phyloP scores from a whole-genome alignment of 169 alveolate species.

The Eimeria necatrix region DNA sequence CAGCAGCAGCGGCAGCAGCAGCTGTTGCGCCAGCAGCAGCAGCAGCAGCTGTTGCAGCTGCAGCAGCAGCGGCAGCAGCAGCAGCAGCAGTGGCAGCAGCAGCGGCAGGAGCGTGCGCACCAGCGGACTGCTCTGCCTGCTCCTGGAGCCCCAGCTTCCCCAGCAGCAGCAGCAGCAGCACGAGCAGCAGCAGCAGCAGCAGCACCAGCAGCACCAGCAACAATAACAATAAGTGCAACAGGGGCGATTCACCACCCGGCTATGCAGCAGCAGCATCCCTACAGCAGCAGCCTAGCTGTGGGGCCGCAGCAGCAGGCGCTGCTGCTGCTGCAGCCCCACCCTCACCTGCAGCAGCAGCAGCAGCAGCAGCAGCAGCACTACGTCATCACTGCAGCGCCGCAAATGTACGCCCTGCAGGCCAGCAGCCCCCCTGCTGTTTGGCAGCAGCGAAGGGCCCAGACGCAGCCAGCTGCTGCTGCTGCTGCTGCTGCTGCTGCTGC shows the following conservation, averaged over 20 bases:
- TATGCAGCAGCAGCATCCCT: slow-evolving; percentile 9
- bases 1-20: background rate
- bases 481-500: background rate
- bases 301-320: background rate
- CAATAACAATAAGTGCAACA: background rate
- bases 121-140: too few species aligned
- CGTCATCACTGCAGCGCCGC: too few species aligned
- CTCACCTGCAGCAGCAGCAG: background rate
- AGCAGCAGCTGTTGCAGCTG: background rate
- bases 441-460: too few species aligned
- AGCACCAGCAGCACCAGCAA: background rate
- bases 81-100: background rate
- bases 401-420: too few species aligned
- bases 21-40: slow-evolving; percentile 15
- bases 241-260: background rate
- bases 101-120: background rate
- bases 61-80: background rate
- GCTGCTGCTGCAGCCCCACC: background rate
- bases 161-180: background rate
- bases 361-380: background rate
- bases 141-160: background rate
- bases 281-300: too few species aligned
- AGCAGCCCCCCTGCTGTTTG: background rate
- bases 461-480: background rate
- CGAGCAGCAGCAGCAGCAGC: too few species aligned